Evolutionary conservation across 2,329 filamentous ascomycete genomes (phyloP).

Genomic region (Arthrobotrys iridis): DNA sequence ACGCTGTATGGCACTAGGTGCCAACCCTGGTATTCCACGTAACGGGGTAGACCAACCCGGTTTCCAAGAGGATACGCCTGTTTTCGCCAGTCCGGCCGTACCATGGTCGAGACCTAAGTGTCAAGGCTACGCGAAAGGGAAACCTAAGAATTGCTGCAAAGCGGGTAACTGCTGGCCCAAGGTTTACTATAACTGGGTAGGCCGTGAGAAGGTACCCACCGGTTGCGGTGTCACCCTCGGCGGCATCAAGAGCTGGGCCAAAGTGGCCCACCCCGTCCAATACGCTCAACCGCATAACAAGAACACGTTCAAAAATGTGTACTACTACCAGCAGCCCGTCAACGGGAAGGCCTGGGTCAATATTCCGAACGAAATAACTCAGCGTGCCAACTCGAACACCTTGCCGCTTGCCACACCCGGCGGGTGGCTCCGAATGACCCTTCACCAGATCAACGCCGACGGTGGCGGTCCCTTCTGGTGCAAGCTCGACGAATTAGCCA

Average conservation of each 20-base stretch:
- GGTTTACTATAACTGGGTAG: not conserved
- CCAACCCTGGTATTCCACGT: not conserved
- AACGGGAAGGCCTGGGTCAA: not conserved
- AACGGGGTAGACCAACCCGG: not conserved
- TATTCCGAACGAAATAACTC: not conserved
- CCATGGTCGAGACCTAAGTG: not conserved
- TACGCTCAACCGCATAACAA: not conserved
- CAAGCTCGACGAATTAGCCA: constrained; percentile 71
- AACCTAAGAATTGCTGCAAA: not conserved
- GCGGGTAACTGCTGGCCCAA: not conserved
- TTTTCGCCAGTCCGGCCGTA: not conserved
- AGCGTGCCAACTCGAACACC: constrained; percentile 36
- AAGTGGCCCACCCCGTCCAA: not conserved
- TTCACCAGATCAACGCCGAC: constrained; percentile 75
- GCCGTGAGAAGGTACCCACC: not conserved
- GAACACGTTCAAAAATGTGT: constrained; percentile 6
- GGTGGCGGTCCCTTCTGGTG: constrained; percentile 73
- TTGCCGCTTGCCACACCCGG: constrained; percentile 71
- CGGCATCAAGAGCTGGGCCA: not conserved
- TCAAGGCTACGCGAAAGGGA: not conserved
- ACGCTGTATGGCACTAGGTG: not conserved
- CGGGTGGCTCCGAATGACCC: constrained; percentile 70
- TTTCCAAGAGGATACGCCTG: constrained; percentile 1
- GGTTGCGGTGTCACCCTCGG: constrained; percentile 7
- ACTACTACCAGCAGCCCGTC: not conserved